Evolutionary conservation across 1,284 basidiomycete genomes (phyloP).

Genomic region (Ustilago esculenta): DNA sequence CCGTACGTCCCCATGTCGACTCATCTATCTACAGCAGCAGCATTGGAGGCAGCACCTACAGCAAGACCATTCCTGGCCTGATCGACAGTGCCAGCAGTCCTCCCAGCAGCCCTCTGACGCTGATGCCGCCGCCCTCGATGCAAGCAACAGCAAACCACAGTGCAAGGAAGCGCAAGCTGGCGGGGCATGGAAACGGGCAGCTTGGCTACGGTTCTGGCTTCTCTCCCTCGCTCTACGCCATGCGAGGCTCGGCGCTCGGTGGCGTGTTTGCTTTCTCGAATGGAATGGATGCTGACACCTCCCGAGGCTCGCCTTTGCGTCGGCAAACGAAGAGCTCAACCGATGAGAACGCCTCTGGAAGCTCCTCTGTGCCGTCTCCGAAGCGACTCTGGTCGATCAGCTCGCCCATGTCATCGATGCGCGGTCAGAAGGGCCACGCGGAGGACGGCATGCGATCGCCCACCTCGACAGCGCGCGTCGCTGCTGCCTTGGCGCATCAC

Average conservation of each 20-base stretch:
- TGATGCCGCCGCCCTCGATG: constrained; percentile 57
- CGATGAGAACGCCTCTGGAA: constrained; percentile 10
- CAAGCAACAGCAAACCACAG: constrained; percentile 49
- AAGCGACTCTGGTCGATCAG: constrained; percentile 49
- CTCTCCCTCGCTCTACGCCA: constrained; percentile 39
- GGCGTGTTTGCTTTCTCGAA: constrained; percentile 39
- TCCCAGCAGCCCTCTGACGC: constrained; percentile 50
- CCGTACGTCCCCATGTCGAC: constrained; percentile 34
- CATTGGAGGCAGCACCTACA: constrained; percentile 43
- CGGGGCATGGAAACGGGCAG: constrained; percentile 36
- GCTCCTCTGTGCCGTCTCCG: constrained; percentile 40
- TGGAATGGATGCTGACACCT: constrained; percentile 30
- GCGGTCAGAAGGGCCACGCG: constrained; percentile 23
- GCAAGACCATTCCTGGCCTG: constrained; percentile 49
- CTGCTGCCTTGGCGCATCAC: constrained; percentile 38
- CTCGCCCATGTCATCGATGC: constrained; percentile 51
- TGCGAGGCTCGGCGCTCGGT: constrained; percentile 38
- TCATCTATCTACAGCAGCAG: constrained; percentile 47
- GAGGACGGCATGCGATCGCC: constrained; percentile 36
- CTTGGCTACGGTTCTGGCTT: constrained; percentile 36
- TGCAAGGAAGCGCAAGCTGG: constrained; percentile 53
- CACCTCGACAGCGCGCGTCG: constrained; percentile 36
- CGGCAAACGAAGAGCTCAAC: constrained; percentile 31
- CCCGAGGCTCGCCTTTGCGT: constrained; percentile 40
- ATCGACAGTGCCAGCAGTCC: constrained; percentile 60